These are phyloP conservation scores for Eucalyptus sp. DNA, from an alignment of 345 rosid genomes.

Conservation along the genomic window DNA sequence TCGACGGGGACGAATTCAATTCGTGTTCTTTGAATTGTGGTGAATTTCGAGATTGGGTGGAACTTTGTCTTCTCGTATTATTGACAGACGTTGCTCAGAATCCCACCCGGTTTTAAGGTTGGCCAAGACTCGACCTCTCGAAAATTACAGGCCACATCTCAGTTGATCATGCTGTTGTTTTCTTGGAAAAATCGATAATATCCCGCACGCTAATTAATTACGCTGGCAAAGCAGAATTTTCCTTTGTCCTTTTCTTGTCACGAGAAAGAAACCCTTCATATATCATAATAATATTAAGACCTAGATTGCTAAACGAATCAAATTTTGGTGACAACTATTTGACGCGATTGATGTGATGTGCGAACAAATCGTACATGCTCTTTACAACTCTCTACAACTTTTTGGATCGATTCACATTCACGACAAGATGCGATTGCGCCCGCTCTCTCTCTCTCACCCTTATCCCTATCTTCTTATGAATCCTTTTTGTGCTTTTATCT, in stretches of 20 bases:
- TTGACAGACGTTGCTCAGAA: not conserved
- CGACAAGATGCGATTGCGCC: not conserved
- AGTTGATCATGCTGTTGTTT: not conserved
- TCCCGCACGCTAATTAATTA: not conserved
- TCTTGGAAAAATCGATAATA: not conserved
- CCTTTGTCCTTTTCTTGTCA: no score
- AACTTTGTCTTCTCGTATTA: not conserved
- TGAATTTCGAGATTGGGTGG: not conserved
- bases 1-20: not conserved
- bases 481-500: not conserved
- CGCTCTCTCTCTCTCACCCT: not conserved
- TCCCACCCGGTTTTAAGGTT: not conserved
- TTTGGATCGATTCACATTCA: not conserved
- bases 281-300: no score
- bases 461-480: not conserved
- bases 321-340: not conserved
- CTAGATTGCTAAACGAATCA: not conserved
- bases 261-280: no score
- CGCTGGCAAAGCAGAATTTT: not conserved
- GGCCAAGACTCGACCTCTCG: not conserved
- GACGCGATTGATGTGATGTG: not conserved
- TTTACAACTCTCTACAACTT: not conserved
- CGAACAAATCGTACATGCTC: not conserved
- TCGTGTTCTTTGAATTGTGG: not conserved
- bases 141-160: not conserved